These are phyloP conservation scores for Nymphaea colorata DNA, from an alignment of 164 flowering plant genomes.

Conservation along the genomic window DNA sequence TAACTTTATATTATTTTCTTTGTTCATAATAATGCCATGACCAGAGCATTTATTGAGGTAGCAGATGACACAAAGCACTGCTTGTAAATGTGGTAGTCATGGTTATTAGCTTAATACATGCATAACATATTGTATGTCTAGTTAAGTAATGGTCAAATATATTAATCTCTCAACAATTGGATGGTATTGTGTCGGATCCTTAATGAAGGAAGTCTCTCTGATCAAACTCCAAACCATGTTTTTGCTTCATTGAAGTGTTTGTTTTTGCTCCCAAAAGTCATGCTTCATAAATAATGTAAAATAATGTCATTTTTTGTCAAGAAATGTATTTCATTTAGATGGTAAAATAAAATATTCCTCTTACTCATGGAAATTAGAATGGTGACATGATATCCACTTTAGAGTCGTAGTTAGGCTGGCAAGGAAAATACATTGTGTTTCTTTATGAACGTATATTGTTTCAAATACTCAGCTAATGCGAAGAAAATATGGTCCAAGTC, in stretches of 20 bases:
- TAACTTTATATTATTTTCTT: not conserved
- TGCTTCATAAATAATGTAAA: not conserved
- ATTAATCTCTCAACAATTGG: not conserved
- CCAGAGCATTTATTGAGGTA: not conserved
- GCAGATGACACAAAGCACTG: not conserved
- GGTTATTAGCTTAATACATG: not conserved
- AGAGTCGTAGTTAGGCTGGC: too few relatives aligned
- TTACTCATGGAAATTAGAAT: too few relatives aligned
- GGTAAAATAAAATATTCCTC: not conserved
- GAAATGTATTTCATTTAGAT: too few relatives aligned
- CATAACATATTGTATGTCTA: not conserved
- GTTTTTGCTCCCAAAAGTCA: not conserved
- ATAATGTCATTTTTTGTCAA: too few relatives aligned
- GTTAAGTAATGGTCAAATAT: not conserved
- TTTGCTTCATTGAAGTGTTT: not conserved
- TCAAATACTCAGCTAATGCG: too few relatives aligned
- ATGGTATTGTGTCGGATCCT: not conserved
- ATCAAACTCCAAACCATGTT: not conserved
- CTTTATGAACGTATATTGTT: too few relatives aligned
- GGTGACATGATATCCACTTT: too few relatives aligned
- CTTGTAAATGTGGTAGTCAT: not conserved
- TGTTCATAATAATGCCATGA: not conserved
- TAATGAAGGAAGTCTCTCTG: not conserved
- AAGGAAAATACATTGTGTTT: too few relatives aligned
- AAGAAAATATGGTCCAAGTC: too few relatives aligned